phyloP scores from a whole-genome alignment of 1,284 basidiomycete genomes.

The Puccinia novopanici region DNA sequence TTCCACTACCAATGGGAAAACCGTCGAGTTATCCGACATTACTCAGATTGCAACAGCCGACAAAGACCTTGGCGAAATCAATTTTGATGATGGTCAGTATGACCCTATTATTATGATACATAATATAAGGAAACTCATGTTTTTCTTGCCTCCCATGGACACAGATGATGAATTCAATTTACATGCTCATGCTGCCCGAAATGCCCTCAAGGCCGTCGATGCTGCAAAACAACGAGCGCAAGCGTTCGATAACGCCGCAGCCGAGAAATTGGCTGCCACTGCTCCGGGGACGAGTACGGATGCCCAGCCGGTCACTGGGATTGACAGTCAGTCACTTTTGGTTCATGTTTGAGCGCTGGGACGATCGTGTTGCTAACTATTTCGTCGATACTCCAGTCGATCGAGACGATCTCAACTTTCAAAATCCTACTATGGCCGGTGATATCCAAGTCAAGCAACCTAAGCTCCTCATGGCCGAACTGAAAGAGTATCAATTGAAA shows the following conservation, averaged over 20 bases:
- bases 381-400: slow-evolving; percentile 66
- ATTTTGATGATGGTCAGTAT: slow-evolving; percentile 83
- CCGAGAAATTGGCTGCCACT: slow-evolving; percentile 65
- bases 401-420: slow-evolving; percentile 97
- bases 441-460: slow-evolving; percentile 86
- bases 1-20: slow-evolving; percentile 54
- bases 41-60: slow-evolving; percentile 65
- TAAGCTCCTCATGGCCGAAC: slow-evolving; percentile 90
- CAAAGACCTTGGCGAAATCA: slow-evolving; percentile 73
- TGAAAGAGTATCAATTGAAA: slow-evolving; percentile 99
- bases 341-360: neutral
- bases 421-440: slow-evolving; percentile 92
- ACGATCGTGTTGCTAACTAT: too few species aligned
- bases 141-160: neutral
- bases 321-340: slow-evolving; percentile 48
- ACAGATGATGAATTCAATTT: slow-evolving; percentile 87
- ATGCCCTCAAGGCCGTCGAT: slow-evolving; percentile 85
- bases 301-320: slow-evolving; percentile 51
- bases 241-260: slow-evolving; percentile 78
- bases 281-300: slow-evolving; percentile 49
- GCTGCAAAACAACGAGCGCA: slow-evolving; percentile 78
- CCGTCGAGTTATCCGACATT: slow-evolving; percentile 65
- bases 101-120: neutral
- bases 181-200: slow-evolving; percentile 80
- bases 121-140: slow-evolving; percentile 1